Evolutionary conservation across 305 asterid genomes (phyloP).

Genomic region (Euphrasia arctica): DNA sequence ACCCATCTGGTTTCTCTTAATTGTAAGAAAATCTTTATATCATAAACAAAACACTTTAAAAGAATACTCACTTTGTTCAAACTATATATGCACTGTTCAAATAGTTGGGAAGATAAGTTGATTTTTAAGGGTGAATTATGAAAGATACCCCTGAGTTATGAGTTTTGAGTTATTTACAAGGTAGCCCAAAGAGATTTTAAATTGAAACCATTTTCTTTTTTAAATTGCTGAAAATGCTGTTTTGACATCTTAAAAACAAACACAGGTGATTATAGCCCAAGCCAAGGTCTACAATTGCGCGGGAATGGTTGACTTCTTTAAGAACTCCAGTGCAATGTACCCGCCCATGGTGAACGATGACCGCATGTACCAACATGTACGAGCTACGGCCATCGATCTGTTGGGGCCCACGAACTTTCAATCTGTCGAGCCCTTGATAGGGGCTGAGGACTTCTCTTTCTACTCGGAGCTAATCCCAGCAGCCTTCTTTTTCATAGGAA

Average conservation of each 20-base stretch:
- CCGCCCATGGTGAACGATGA: conserved; percentile 85
- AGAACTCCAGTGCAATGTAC: conserved; percentile 51
- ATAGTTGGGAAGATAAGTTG: too few relatives aligned
- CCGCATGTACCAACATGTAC: conserved; percentile 54
- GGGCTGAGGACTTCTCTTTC: conserved; percentile 90
- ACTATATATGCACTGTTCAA: too few relatives aligned
- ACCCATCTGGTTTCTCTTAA: too few relatives aligned
- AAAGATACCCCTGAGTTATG: too few relatives aligned
- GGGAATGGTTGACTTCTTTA: conserved; percentile 80
- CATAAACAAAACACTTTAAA: too few relatives aligned
- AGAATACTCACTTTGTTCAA: too few relatives aligned
- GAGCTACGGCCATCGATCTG: conserved; percentile 42
- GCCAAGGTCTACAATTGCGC: conserved; percentile 74
- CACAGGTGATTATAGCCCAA: conserved; percentile 80
- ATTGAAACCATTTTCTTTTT: too few relatives aligned
- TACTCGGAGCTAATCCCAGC: conserved; percentile 79
- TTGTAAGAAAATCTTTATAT: too few relatives aligned
- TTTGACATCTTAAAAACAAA: not conserved
- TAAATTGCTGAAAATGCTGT: too few relatives aligned
- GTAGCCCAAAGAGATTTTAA: too few relatives aligned
- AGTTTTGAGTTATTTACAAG: too few relatives aligned
- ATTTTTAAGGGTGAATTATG: too few relatives aligned
- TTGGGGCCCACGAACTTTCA: conserved; percentile 42
- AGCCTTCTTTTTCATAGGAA: conserved; percentile 73
- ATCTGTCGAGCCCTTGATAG: conserved; percentile 74